A percentile compares a stretch with the other conserved stretches of the same genome.
These are phyloP conservation scores for Nothophoma quercina DNA, from an alignment of 2,329 filamentous ascomycete genomes.

Conservation along the genomic window DNA sequence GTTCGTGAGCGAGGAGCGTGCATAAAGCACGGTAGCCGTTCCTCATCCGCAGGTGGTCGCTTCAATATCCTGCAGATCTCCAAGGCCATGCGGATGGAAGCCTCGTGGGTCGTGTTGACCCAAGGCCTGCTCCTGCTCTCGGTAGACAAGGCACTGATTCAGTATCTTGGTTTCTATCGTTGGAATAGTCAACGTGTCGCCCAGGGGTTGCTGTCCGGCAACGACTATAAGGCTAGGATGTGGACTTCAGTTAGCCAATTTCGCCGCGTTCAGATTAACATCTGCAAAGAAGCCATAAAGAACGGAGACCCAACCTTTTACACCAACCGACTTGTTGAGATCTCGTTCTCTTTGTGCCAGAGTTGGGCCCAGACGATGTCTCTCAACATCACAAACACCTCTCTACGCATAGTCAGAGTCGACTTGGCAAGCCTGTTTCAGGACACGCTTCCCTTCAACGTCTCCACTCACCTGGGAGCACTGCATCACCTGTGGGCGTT, in stretches of 20 bases:
- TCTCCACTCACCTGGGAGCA: neutral
- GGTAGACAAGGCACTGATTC: neutral
- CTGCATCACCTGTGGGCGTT: neutral
- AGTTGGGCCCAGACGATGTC: slow-evolving; percentile 13
- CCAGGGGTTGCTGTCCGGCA: neutral
- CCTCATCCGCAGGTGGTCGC: slow-evolving; percentile 1
- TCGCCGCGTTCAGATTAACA: slow-evolving; percentile 10
- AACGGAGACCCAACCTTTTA: slow-evolving; percentile 10
- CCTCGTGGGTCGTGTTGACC: slow-evolving; percentile 19
- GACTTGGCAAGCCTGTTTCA: slow-evolving; percentile 20
- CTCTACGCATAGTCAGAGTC: slow-evolving; percentile 5
- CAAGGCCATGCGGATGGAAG: slow-evolving; percentile 17
- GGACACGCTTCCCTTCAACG: slow-evolving; percentile 21
- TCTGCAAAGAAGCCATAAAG: neutral
- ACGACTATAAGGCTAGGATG: slow-evolving; percentile 9
- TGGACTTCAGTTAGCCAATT: slow-evolving; percentile 20
- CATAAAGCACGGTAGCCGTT: slow-evolving; percentile 18
- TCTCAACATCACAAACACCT: neutral
- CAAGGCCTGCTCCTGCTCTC: slow-evolving; percentile 11
- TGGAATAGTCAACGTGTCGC: neutral
- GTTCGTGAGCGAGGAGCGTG: slow-evolving; percentile 21
- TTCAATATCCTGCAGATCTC: slow-evolving; percentile 25
- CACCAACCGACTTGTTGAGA: slow-evolving; percentile 9
- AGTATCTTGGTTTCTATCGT: slow-evolving; percentile 12
- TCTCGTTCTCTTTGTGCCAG: slow-evolving; percentile 16